Base-by-base conservation (phyloP, 257 asterid species). In the Forsythia suspensa region DNA sequence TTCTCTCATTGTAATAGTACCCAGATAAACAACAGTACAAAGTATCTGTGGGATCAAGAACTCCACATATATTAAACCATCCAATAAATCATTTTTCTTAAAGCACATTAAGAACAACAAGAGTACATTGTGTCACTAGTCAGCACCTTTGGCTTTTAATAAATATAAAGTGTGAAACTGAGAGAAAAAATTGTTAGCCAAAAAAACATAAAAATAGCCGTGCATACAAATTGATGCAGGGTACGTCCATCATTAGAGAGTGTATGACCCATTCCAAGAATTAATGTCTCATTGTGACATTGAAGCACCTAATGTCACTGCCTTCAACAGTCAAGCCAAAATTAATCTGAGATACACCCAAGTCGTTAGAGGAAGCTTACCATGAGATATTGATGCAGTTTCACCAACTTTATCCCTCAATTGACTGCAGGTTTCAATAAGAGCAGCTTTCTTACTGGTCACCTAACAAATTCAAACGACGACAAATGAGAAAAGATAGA, bases 401-500 rank as follows among this genome's bases (percentile, higher is more conserved):
- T 92, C 99, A 77, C 98, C 96, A 78, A 93, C 86, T 85, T 90
- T 94, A 81, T 81, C 79, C 88, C 91, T 94, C 85, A 96, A 85
- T 86, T 87, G 91, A 80, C 77, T 73, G 73, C 82, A 84, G 66
- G 87, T 89, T 84, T 91, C 98, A 73, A 95, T 90, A 75, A 95
- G 92, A 78, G 96, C 90, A 70, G 97, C 91, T 89, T 96, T 96
- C 90, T 94, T 94, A 43, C 94, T 80, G 0, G 99, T 91, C 86
- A 96, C 99, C 99, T 93, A 72, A 65, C 7, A 80, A 74, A 76
- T 78, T 70, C 37, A 55, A 66, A 77, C 66, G 70, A 18, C 57
- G 69, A 36, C n/a, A 78, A 78, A 80, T 55, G 75, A 48, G 82
- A 68, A 46, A 48, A 76, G 66, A 71, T 0, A 10, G 15, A 3